Evolutionary conservation across 2,329 filamentous ascomycete species (phyloP).

Genomic region (Arthrobotrys conoides): DNA sequence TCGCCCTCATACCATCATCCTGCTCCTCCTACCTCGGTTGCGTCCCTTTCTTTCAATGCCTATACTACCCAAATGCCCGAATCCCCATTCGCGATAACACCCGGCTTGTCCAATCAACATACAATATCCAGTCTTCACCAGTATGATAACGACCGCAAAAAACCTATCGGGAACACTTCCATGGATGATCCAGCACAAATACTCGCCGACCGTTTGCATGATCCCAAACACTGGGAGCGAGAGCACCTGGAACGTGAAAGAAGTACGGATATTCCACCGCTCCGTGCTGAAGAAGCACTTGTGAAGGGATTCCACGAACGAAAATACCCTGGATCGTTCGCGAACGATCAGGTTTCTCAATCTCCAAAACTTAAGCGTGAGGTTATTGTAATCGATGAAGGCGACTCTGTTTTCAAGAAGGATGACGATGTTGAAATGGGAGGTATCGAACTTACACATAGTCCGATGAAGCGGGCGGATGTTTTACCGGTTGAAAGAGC

Average conservation of each 20-base stretch:
- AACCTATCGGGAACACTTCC: constrained; percentile 57
- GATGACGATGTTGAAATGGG: constrained; percentile 58
- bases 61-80: constrained; percentile 64
- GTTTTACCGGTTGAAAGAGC: constrained; percentile 33
- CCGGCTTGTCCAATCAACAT: constrained; percentile 65
- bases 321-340: constrained; percentile 51
- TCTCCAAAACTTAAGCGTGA: constrained; percentile 58
- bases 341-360: constrained; percentile 28
- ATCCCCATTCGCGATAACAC: constrained; percentile 63
- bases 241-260: constrained; percentile 46
- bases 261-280: constrained; percentile 60
- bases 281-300: constrained; percentile 59
- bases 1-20: constrained; percentile 63
- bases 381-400: constrained; percentile 51
- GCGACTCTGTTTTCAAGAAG: constrained; percentile 43
- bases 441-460: constrained; percentile 41
- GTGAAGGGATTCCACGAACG: constrained; percentile 52
- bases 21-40: constrained; percentile 61
- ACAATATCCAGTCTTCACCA: constrained; percentile 65
- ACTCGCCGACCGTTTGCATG: constrained; percentile 64
- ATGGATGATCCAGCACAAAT: constrained; percentile 72
- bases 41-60: constrained; percentile 62
- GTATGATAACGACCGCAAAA: constrained; percentile 67
- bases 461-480: constrained; percentile 46
- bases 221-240: constrained; percentile 47